A percentile compares a stretch with the other conserved stretches of the same genome.
These are phyloP conservation scores for Fusarium mexicanum DNA, from an alignment of 2,329 filamentous ascomycete species.

Conservation along the genomic window DNA sequence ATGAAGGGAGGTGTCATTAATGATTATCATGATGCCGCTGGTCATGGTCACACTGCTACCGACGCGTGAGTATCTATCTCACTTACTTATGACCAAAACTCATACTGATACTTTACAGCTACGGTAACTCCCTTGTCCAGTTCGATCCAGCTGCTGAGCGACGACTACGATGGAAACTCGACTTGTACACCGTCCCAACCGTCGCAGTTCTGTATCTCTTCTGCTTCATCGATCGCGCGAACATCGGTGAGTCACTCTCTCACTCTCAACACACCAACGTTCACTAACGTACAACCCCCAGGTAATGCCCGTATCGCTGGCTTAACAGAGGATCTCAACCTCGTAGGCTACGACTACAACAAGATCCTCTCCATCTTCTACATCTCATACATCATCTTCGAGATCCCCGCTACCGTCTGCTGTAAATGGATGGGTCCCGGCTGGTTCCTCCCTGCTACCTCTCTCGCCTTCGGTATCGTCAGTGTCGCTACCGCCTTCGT, in stretches of 20 bases:
- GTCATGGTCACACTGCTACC: constrained; percentile 35
- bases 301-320: constrained; percentile 66
- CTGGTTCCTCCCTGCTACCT: constrained; percentile 69
- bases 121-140: constrained; percentile 41
- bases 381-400: constrained; percentile 72
- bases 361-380: constrained; percentile 70
- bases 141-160: constrained; percentile 58
- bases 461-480: constrained; percentile 65
- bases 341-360: constrained; percentile 72
- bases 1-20: constrained; percentile 32
- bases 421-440: constrained; percentile 74
- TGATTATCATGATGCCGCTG: constrained; percentile 31
- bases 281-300: background rate
- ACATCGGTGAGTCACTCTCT: constrained; percentile 64
- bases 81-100: background rate
- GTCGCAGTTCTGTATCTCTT: constrained; percentile 75
- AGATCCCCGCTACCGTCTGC: constrained; percentile 69
- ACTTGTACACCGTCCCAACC: constrained; percentile 71
- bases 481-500: constrained; percentile 71
- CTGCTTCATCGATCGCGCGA: constrained; percentile 79
- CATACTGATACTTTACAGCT: constrained; percentile 23
- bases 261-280: background rate
- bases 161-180: constrained; percentile 70
- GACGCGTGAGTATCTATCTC: constrained; percentile 34
- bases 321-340: constrained; percentile 62